These are phyloP conservation scores for Apiospora saccharicola DNA, from an alignment of 2,329 filamentous ascomycete genomes.

Conservation along the genomic window DNA sequence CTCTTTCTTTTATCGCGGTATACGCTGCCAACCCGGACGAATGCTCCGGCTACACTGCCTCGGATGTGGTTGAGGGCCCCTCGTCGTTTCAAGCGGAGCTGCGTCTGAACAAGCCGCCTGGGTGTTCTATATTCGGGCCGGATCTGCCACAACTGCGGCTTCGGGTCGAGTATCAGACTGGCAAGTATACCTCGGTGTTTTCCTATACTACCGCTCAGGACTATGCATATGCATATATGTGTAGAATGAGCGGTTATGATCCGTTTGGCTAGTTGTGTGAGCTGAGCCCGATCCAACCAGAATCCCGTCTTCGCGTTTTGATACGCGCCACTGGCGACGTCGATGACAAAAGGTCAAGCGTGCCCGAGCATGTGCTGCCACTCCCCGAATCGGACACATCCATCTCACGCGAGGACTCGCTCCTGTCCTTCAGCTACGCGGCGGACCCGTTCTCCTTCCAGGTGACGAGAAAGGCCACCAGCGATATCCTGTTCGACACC, in stretches of 20 bases:
- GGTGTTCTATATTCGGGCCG: background rate
- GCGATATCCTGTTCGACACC: slow-evolving; percentile 72
- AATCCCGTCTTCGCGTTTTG: slow-evolving; percentile 75
- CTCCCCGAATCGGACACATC: slow-evolving; percentile 52
- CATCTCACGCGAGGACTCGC: slow-evolving; percentile 33
- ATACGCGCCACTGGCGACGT: slow-evolving; percentile 74
- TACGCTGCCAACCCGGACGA: background rate
- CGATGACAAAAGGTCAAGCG: slow-evolving; percentile 65
- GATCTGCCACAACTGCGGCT: background rate
- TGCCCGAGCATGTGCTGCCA: slow-evolving; percentile 73
- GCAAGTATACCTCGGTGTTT: background rate
- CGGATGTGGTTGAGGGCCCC: background rate
- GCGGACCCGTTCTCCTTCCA: slow-evolving; percentile 51
- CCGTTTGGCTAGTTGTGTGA: no score
- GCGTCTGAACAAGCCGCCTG: background rate
- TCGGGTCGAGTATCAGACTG: slow-evolving; percentile 19
- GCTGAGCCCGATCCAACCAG: slow-evolving; percentile 43
- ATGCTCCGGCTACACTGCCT: background rate
- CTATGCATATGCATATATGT: background rate
- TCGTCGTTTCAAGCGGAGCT: background rate
- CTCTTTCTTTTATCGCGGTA: background rate
- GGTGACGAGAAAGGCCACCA: slow-evolving; percentile 47
- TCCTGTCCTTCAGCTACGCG: slow-evolving; percentile 45
- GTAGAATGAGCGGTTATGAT: no score
- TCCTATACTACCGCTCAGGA: no score